Percentiles rank a stretch among this genome's conserved stretches.
phyloP scores from a whole-genome alignment of 2,329 filamentous ascomycete species.

The Penicillium sp. region DNA sequence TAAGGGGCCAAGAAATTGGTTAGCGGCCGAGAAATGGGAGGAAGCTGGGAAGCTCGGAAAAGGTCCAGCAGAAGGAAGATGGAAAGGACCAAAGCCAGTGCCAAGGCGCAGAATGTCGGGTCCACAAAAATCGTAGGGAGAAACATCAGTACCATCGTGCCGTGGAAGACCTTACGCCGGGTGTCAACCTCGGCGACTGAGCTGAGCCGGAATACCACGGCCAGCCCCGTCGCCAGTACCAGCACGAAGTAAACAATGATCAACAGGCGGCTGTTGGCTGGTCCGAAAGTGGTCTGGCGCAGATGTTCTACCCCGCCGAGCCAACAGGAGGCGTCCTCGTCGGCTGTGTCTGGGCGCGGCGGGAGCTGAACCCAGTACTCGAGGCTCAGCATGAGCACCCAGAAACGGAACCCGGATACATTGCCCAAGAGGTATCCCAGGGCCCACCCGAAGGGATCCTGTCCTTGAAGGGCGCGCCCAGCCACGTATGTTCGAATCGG shows the following conservation, averaged over 20 bases:
- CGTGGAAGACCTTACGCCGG: conserved; percentile 92
- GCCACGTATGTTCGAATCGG: conserved; percentile 68
- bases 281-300: conserved; percentile 61
- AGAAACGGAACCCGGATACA: conserved; percentile 63
- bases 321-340: conserved; percentile 41
- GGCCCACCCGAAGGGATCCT: conserved; percentile 89
- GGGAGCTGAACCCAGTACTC: conserved; percentile 73
- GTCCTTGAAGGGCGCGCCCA: conserved; percentile 59
- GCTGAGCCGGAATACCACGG: conserved; percentile 68
- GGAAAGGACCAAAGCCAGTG: conserved; percentile 71
- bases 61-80: conserved; percentile 86
- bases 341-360: conserved; percentile 29
- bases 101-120: conserved; percentile 73
- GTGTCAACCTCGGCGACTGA: conserved; percentile 87
- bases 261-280: conserved; percentile 74
- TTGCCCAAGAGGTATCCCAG: conserved; percentile 84
- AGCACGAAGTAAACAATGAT: conserved; percentile 67
- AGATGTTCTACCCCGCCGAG: conserved; percentile 60
- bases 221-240: conserved; percentile 66
- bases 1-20: conserved; percentile 86
- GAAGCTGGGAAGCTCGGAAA: conserved; percentile 82
- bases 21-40: conserved; percentile 79
- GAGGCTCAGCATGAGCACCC: conserved; percentile 63
- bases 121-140: conserved; percentile 82
- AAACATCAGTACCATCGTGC: conserved; percentile 96